These are phyloP conservation scores for Colletotrichum sublineola DNA, from an alignment of 2,329 filamentous ascomycete genomes.

Conservation along the genomic window DNA sequence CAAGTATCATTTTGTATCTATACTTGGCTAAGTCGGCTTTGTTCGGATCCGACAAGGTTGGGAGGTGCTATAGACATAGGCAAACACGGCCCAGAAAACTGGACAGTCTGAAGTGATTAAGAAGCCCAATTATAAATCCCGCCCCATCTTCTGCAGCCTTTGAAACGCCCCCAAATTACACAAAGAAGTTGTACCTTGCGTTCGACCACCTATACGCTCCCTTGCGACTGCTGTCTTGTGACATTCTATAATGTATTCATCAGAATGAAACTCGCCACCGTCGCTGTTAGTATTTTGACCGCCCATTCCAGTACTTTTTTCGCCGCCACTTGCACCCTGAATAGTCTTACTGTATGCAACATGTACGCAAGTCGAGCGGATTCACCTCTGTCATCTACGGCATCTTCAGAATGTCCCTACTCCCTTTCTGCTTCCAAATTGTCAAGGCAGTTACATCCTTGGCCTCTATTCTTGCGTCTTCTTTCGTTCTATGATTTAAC, in stretches of 20 bases:
- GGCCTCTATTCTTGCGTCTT: background rate
- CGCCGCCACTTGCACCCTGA: background rate
- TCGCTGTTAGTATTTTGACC: background rate
- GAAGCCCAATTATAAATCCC: background rate
- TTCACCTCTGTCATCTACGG: background rate
- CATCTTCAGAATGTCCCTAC: background rate
- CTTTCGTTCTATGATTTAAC: background rate
- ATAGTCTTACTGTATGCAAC: rapidly evolving
- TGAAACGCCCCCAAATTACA: background rate
- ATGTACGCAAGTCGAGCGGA: background rate
- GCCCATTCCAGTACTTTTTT: background rate
- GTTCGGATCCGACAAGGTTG: background rate
- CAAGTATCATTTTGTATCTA: background rate
- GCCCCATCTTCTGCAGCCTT: background rate
- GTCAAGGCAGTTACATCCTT: background rate
- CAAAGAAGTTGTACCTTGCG: background rate
- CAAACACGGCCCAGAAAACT: background rate
- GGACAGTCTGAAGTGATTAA: background rate
- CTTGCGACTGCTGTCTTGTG: background rate
- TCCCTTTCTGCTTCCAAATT: background rate
- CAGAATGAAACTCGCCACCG: background rate
- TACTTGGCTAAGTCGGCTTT: background rate
- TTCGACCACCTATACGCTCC: background rate
- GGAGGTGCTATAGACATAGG: background rate
- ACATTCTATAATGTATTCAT: too few relatives aligned